Evolutionary conservation across 2,329 filamentous ascomycete species (phyloP).

Genomic region (Sclerotinia subarctica): DNA sequence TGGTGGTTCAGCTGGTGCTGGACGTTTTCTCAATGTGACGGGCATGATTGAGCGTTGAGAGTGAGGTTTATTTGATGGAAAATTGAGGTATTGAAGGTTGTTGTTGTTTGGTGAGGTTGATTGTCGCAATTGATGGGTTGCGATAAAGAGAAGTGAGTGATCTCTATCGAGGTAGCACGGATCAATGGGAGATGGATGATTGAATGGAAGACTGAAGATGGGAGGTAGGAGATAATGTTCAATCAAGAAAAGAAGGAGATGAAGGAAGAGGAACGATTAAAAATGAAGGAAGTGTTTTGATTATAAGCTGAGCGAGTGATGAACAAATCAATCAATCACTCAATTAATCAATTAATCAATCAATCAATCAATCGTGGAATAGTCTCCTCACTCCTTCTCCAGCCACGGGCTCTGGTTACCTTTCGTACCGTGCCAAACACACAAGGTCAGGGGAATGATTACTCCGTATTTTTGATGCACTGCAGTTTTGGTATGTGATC

Average conservation of each 20-base stretch:
- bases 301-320: constrained; percentile 28
- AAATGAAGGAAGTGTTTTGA: constrained; percentile 28
- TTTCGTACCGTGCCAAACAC: not conserved
- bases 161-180: not conserved
- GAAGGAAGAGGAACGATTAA: constrained; percentile 14
- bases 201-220: not conserved
- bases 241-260: constrained; percentile 14
- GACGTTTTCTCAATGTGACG: constrained; percentile 59
- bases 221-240: not conserved
- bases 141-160: not conserved
- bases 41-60: constrained; percentile 46
- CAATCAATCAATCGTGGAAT: constrained; percentile 23
- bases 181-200: not conserved
- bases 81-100: constrained; percentile 23
- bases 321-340: constrained; percentile 24
- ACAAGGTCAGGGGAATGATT: constrained; percentile 26
- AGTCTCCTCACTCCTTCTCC: not conserved
- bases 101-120: constrained; percentile 19
- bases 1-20: constrained; percentile 48
- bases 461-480: constrained; percentile 9
- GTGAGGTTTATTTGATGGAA: constrained; percentile 17
- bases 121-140: constrained; percentile 26
- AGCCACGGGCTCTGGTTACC: constrained; percentile 21
- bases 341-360: constrained; percentile 29
- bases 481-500: constrained; percentile 16